Percentiles rank a stretch among this genome's conserved stretches.
Conservation (phyloP, 805 yeast species). For the Sugiyamaella marilandica region DNA sequence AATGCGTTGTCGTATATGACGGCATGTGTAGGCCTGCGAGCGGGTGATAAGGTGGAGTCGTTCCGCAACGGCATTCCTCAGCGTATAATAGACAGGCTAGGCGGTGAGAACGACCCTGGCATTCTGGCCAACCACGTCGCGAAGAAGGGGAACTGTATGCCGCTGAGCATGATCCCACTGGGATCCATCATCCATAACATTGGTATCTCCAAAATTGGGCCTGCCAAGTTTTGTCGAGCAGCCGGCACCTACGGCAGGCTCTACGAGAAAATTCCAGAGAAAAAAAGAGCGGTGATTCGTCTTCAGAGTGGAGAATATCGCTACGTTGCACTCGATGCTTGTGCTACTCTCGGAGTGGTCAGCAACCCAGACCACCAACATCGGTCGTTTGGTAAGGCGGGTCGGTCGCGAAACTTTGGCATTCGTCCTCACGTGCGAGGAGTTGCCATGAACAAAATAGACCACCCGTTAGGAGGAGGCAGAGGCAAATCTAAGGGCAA, state of each 20-base stretch:
- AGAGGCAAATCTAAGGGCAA: constrained; percentile 98
- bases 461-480: constrained; percentile 99
- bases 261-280: constrained; percentile 69
- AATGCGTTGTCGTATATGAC: constrained; percentile 70
- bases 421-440: constrained; percentile 95
- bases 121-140: constrained; percentile 79
- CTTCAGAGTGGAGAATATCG: constrained; percentile 92
- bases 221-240: constrained; percentile 83
- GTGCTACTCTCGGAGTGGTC: constrained; percentile 91
- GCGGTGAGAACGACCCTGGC: constrained; percentile 89
- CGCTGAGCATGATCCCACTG: constrained; percentile 86
- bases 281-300: constrained; percentile 68
- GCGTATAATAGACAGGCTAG: constrained; percentile 73
- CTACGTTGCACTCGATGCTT: constrained; percentile 75
- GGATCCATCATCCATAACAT: constrained; percentile 87
- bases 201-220: constrained; percentile 70
- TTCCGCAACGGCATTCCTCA: constrained; percentile 85
- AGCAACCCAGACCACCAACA: constrained; percentile 92
- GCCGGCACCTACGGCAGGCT: constrained; percentile 94
- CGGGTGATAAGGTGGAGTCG: constrained; percentile 86
- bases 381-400: constrained; percentile 91
- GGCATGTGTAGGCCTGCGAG: constrained; percentile 89
- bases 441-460: constrained; percentile 95
- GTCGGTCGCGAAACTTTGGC: constrained; percentile 87
- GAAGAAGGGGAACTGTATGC: constrained; percentile 92